Evolutionary conservation across 306 rosid genomes (phyloP).

Genomic region (Albizia julibrissin): DNA sequence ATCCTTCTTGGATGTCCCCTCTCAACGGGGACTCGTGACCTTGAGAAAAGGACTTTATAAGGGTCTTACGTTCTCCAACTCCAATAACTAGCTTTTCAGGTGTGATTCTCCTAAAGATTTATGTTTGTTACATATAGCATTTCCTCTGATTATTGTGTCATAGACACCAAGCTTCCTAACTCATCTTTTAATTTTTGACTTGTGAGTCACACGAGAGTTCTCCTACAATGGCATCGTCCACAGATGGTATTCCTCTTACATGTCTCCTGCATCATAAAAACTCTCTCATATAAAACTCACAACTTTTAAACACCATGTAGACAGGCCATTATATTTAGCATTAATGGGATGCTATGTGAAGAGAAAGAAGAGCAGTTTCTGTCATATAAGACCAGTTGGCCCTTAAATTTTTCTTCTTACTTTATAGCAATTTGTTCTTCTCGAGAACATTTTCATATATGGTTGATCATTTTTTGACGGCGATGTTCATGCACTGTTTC

Average conservation of each 20-base stretch:
- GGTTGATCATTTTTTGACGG: not conserved
- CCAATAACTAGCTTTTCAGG: no score
- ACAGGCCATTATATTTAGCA: not conserved
- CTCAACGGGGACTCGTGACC: no score
- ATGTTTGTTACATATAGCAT: no score
- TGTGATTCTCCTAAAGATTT: no score
- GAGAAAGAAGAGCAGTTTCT: not conserved
- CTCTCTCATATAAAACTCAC: not conserved
- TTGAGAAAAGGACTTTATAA: no score
- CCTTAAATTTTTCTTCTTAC: not conserved
- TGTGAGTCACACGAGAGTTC: not conserved
- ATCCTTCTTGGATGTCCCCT: no score
- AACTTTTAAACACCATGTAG: not conserved
- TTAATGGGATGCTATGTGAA: not conserved
- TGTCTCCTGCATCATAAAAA: not conserved
- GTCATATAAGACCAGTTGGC: not conserved
- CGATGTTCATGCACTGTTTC: not conserved
- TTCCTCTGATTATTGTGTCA: not conserved
- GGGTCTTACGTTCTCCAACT: no score
- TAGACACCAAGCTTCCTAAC: not conserved
- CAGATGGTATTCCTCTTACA: conserved; percentile 3
- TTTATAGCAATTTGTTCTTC: not conserved
- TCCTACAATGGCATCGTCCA: not conserved
- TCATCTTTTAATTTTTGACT: not conserved
- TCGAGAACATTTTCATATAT: not conserved